These are phyloP conservation scores for Globisporangium lucens DNA, from an alignment of 352 stramenopile species.

Conservation along the genomic window DNA sequence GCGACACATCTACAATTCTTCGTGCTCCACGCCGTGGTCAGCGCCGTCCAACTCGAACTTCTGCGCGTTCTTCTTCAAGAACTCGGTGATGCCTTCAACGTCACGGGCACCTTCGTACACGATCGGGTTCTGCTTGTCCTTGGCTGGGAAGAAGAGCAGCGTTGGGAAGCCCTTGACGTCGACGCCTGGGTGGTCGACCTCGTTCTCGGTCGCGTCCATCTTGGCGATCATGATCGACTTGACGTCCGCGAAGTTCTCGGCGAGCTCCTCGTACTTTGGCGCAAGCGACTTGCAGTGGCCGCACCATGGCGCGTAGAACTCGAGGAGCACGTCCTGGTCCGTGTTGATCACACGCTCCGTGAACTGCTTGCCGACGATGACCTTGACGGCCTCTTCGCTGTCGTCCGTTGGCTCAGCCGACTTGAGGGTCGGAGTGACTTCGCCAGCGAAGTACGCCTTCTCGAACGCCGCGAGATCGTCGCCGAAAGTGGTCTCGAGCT, in stretches of 20 bases:
- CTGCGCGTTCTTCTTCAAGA: conserved; percentile 87
- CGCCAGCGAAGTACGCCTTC: conserved; percentile 78
- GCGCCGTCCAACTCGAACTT: conserved; percentile 73
- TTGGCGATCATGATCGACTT: conserved; percentile 93
- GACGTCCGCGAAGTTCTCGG: conserved; percentile 84
- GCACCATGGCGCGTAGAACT: conserved; percentile 84
- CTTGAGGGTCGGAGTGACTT: conserved; percentile 90
- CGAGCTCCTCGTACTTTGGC: conserved; percentile 90
- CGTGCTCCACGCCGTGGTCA: conserved; percentile 58
- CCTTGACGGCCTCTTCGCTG: conserved; percentile 87
- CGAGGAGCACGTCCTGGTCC: conserved; percentile 84
- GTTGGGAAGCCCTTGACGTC: conserved; percentile 94
- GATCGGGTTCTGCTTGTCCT: conserved; percentile 86
- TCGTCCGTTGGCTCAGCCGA: conserved; percentile 89
- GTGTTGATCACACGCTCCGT: conserved; percentile 84
- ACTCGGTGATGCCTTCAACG: conserved; percentile 80
- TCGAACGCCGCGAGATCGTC: conserved; percentile 74
- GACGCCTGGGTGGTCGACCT: conserved; percentile 90
- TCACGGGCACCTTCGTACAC: conserved; percentile 84
- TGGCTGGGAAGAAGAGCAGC: conserved; percentile 93
- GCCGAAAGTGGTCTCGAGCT: conserved; percentile 46
- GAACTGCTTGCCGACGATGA: conserved; percentile 93
- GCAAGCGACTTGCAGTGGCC: conserved; percentile 84
- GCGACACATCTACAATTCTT: conserved; percentile 47
- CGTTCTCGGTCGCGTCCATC: conserved; percentile 95